phyloP scores from a whole-genome alignment of 2,329 filamentous ascomycete species.

The Sphaerostilbella broomeana region DNA sequence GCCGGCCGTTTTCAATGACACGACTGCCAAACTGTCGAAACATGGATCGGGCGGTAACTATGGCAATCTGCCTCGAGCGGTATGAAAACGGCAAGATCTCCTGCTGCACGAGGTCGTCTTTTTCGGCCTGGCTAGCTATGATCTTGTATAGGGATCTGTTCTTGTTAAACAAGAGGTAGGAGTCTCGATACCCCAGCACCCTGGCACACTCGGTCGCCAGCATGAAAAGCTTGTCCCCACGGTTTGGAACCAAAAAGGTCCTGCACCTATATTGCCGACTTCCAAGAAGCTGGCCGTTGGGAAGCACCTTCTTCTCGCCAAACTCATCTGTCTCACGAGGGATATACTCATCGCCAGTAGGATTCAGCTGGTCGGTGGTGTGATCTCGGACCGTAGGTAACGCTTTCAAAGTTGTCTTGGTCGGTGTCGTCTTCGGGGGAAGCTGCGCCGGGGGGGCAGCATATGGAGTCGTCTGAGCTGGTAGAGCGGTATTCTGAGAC shows the following conservation, averaged over 20 bases:
- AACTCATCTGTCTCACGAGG: slow-evolving; percentile 88
- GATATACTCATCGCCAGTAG: slow-evolving; percentile 88
- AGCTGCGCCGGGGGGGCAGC: slow-evolving; percentile 34
- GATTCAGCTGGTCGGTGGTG: slow-evolving; percentile 88
- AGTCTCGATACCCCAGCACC: slow-evolving; percentile 89
- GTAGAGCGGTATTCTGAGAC: slow-evolving; percentile 40
- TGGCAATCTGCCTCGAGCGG: slow-evolving; percentile 94
- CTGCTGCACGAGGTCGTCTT: slow-evolving; percentile 91
- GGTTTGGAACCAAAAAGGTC: slow-evolving; percentile 85
- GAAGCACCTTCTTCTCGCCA: slow-evolving; percentile 88
- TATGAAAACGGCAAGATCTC: slow-evolving; percentile 97
- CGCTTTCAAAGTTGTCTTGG: slow-evolving; percentile 83
- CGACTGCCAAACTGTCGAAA: slow-evolving; percentile 96
- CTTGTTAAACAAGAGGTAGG: slow-evolving; percentile 98
- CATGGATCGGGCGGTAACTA: slow-evolving; percentile 96
- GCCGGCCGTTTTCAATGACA: slow-evolving; percentile 80
- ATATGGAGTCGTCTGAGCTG: slow-evolving; percentile 37
- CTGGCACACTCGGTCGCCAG: slow-evolving; percentile 94
- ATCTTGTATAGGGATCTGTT: slow-evolving; percentile 96
- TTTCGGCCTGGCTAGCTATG: slow-evolving; percentile 90
- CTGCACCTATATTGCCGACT: slow-evolving; percentile 84
- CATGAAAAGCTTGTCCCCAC: slow-evolving; percentile 96
- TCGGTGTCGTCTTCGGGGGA: slow-evolving; percentile 73
- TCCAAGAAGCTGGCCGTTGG: slow-evolving; percentile 74
- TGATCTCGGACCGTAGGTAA: slow-evolving; percentile 94